Evolutionary conservation across 148 eudicot species (phyloP).

Genomic region (Arbutus unedo): DNA sequence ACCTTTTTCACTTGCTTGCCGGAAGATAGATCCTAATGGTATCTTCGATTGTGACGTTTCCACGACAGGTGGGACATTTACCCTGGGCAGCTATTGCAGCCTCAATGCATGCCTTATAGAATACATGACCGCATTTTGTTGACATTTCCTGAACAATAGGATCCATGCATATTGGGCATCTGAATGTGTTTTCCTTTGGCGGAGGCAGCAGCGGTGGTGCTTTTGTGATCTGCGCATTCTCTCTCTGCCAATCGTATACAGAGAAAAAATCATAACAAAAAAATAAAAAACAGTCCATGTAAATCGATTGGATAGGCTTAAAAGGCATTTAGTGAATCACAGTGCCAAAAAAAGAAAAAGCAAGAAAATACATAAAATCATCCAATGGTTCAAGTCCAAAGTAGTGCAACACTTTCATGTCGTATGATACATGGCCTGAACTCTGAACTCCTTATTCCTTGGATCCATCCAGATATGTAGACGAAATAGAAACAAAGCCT

Average conservation of each 20-base stretch:
- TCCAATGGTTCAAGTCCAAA: not conserved
- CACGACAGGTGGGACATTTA: conserved; percentile 90
- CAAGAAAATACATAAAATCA: too few species aligned
- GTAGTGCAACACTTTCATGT: not conserved
- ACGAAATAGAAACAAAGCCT: not conserved
- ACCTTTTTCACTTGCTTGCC: conserved; percentile 43
- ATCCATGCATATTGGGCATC: conserved; percentile 85
- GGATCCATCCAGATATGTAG: not conserved
- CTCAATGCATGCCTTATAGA: conserved; percentile 76
- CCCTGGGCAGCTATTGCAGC: conserved; percentile 60
- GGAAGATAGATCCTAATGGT: conserved; percentile 81
- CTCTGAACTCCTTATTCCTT: too few species aligned
- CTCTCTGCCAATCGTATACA: conserved; percentile 33
- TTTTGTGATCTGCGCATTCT: conserved; percentile 9
- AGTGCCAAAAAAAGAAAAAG: too few species aligned
- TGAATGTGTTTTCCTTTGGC: conserved; percentile 62
- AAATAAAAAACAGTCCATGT: not conserved
- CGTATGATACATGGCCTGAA: not conserved
- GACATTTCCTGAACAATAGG: conserved; percentile 71
- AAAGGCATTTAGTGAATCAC: not conserved
- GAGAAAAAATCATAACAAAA: conserved; percentile 15
- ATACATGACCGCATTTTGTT: conserved; percentile 94
- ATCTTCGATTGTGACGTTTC: conserved; percentile 58
- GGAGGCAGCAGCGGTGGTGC: not conserved
- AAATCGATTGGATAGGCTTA: not conserved